A percentile compares a stretch with the other conserved stretches of the same genome.
Conservation (phyloP, 2,329 filamentous ascomycete genomes). For the Colletotrichum lupini region DNA sequence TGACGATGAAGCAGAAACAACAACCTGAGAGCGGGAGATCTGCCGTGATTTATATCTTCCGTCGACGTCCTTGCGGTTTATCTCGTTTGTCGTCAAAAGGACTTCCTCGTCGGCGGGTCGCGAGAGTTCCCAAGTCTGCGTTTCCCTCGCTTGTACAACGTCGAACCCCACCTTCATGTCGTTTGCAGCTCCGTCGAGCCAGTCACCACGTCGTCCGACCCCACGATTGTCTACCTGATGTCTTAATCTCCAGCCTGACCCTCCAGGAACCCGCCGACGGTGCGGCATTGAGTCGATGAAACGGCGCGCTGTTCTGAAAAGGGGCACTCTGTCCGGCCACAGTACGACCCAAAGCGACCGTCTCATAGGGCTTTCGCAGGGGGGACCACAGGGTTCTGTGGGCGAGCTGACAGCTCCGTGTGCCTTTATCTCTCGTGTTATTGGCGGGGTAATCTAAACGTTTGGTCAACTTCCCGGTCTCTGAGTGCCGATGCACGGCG, state of each 20-base stretch:
- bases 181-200: constrained; percentile 2
- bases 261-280: constrained; percentile 27
- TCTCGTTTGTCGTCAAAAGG: neutral
- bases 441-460: constrained; percentile 28
- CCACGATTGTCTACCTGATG: constrained; percentile 26
- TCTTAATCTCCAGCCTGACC: constrained; percentile 30
- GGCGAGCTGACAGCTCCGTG: constrained; percentile 14
- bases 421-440: constrained; percentile 25
- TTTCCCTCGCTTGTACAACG: constrained; percentile 7
- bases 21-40: constrained; percentile 18
- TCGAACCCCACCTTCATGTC: constrained; percentile 1
- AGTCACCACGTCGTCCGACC: constrained; percentile 27
- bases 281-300: constrained; percentile 18
- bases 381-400: constrained; percentile 25
- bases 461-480: neutral
- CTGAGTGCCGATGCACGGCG: constrained; percentile 27
- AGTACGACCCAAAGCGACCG: constrained; percentile 21
- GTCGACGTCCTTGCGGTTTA: constrained; percentile 16
- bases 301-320: constrained; percentile 29
- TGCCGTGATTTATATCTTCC: constrained; percentile 27
- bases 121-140: constrained; percentile 19
- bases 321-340: constrained; percentile 7
- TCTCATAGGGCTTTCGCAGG: constrained; percentile 26
- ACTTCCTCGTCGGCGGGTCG: constrained; percentile 15
- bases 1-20: constrained; percentile 8